Evolutionary conservation across 129 eudicot genomes (phyloP).

Genomic region (Oenanthe sinensis): DNA sequence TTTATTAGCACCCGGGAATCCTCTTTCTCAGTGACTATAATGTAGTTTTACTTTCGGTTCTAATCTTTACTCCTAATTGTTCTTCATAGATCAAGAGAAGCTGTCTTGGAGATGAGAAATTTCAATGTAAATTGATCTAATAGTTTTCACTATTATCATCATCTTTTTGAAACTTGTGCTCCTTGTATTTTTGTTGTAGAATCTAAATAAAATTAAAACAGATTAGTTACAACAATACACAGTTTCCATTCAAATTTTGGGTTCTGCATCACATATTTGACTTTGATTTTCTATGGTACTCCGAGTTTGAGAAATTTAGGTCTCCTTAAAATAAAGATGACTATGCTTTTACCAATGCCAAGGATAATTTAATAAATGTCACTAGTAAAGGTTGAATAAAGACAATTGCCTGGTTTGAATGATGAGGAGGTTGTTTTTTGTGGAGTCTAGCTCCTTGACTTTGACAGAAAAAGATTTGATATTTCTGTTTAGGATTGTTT

Average conservation of each 20-base stretch:
- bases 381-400: neutral
- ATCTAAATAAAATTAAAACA: neutral
- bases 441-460: neutral
- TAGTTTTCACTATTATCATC: neutral
- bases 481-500: neutral
- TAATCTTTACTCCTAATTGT: conserved; percentile 4
- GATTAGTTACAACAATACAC: neutral
- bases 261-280: neutral
- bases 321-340: neutral
- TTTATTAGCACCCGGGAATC: neutral
- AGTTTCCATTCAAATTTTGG: neutral
- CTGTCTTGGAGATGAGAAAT: neutral
- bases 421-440: neutral
- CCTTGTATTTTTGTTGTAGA: neutral
- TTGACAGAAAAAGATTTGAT: neutral
- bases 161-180: neutral
- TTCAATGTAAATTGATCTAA: neutral
- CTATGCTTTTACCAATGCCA: neutral
- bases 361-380: neutral
- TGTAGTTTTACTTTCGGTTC: neutral
- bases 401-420: neutral
- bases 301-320: too few relatives aligned
- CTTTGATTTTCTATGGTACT: too few relatives aligned
- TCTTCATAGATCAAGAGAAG: neutral
- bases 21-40: conserved; percentile 1